These are phyloP conservation scores for Wickerhamomyces sp. DNA, from an alignment of 1,139 yeast genomes.

Conservation along the genomic window DNA sequence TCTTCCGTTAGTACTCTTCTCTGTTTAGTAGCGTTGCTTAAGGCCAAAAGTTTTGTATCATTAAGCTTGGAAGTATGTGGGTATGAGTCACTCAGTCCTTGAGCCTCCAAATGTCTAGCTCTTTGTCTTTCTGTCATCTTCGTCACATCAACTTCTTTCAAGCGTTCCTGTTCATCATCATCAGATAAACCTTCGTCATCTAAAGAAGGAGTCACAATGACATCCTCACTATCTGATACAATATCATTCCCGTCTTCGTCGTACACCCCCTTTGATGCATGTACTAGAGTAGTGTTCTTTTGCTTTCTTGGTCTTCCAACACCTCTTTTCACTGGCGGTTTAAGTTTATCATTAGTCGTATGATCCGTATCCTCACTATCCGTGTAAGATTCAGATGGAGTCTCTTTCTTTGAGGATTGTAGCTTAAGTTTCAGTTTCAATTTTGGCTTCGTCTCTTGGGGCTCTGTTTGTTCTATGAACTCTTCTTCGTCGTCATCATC, in stretches of 20 bases:
- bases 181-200: constrained; percentile 22
- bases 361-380: constrained; percentile 15
- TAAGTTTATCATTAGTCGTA: constrained; percentile 10
- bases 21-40: constrained; percentile 32
- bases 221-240: constrained; percentile 16
- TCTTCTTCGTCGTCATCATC: constrained; percentile 26
- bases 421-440: constrained; percentile 16
- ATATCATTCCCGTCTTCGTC: constrained; percentile 16
- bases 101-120: constrained; percentile 40
- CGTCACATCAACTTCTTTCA: constrained; percentile 33
- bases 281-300: constrained; percentile 6
- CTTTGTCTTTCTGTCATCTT: constrained; percentile 63
- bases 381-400: constrained; percentile 5
- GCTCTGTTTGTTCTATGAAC: constrained; percentile 18
- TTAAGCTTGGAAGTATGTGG: constrained; percentile 1
- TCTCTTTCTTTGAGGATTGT: constrained; percentile 11
- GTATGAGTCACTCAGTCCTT: constrained; percentile 11
- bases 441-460: constrained; percentile 7
- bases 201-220: constrained; percentile 21
- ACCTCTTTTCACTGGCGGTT: constrained; percentile 9
- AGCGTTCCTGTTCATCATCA: constrained; percentile 23
- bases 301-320: constrained; percentile 7
- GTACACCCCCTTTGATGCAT: no score
- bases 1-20: constrained; percentile 69
- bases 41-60: constrained; percentile 24